Evolutionary conservation across 2,329 filamentous ascomycete genomes (phyloP), one percentile per base, ranked within the genome.

Genomic region (Aspergillus tamarii): DNA sequence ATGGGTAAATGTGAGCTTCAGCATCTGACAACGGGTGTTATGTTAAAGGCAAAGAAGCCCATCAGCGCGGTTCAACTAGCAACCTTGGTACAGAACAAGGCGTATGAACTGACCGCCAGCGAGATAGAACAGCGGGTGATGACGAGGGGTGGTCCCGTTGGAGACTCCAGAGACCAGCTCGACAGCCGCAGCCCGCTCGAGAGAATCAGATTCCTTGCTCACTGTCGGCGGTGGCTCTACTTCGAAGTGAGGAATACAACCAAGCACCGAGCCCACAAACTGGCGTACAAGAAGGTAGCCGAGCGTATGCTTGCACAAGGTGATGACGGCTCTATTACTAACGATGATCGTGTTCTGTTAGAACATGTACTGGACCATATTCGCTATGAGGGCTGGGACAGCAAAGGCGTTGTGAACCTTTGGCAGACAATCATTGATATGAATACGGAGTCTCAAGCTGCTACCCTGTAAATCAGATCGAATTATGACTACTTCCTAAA

Each of bases 221-320:
- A 21, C 21, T 43, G 53, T 56, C 34, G 34, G 19, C 14, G 39
- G 12, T 56, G 53, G 53, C 34, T 56, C 6, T 56, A 56, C 53
- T 56, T 56, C n/a, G 53, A 56, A 56, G 34, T 43, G 21, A 56
- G 30, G n/a, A 56, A 56, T 8, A 26, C 34, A 21, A 16, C 28
- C 53, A 56, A 45, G n/a, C 43, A 45, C n/a, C 43, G 43, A 16
- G 53, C 53, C 1, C 53, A 41, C 7, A 41, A 21, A 28, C 19
- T 56, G 53, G 53, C 53, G 1, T 56, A 56, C 8, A 34, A 19
- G n/a, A 56, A 41, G 39, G 34, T 28, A 26, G 53, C 34, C 19
- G 53, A 43, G 34, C 30, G 39, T 19, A 56, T 56, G 19, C 34
- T 41, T 36, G 53, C 34, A 28, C n/a, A 23, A 2, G n/a, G 43